A percentile compares a stretch with the other conserved stretches of the same genome.
These are phyloP conservation scores for Pichia sp. DNA, from an alignment of 1,139 yeast species.

Conservation along the genomic window DNA sequence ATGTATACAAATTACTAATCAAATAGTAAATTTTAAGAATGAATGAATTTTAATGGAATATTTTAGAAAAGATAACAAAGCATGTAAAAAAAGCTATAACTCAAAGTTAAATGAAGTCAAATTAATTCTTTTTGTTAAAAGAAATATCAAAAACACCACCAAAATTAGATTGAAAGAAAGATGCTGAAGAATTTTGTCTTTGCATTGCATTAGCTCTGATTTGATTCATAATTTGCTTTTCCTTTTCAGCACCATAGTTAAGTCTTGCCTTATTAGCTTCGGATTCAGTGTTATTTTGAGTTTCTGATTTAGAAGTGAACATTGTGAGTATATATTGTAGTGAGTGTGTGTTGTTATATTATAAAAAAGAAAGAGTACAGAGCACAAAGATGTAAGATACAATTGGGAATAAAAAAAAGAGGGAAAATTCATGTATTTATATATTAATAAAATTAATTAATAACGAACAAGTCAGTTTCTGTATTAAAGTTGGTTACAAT, in stretches of 20 bases:
- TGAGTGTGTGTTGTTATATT: not conserved
- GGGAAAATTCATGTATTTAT: not conserved
- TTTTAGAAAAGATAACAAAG: not conserved
- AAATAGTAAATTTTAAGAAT: not conserved
- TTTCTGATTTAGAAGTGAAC: conserved; percentile 26
- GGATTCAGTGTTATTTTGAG: conserved; percentile 28
- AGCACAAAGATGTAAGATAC: not conserved
- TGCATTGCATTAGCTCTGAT: conserved; percentile 27
- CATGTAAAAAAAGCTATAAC: not conserved
- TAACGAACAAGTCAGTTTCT: no score
- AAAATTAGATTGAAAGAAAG: conserved; percentile 24
- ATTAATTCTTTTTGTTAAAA: conserved; percentile 23
- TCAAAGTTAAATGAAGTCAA: not conserved
- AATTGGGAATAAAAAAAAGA: not conserved
- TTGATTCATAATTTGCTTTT: conserved; percentile 32
- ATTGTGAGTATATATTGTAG: conserved; percentile 12
- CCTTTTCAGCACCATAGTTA: conserved; percentile 33
- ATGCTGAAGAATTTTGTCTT: conserved; percentile 23
- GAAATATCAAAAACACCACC: conserved; percentile 30
- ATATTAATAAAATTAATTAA: no score
- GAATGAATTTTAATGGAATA: not conserved
- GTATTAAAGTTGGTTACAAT: no score
- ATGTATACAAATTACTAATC: not conserved
- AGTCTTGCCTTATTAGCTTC: conserved; percentile 29
- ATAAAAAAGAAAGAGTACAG: not conserved